Evolutionary conservation across 768 basidiomycete species (phyloP).

Genomic region (Mycena amicta): DNA sequence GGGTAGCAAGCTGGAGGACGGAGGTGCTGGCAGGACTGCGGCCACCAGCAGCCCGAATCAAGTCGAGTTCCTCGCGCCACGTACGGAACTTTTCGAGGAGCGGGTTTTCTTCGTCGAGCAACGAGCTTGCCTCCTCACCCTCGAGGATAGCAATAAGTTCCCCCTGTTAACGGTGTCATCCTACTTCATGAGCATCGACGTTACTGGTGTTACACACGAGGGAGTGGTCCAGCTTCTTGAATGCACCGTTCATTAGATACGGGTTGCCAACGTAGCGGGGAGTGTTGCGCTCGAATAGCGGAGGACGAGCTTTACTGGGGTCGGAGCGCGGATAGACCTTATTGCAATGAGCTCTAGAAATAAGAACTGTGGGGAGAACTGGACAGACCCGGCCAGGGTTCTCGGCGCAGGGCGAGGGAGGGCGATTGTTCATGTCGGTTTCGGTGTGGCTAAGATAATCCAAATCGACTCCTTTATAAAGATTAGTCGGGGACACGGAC

Average conservation of each 20-base stretch:
- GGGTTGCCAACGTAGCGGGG: conserved; percentile 46
- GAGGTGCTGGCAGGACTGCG: conserved; percentile 14
- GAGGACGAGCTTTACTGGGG: conserved; percentile 32
- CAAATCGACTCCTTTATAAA: conserved; percentile 14
- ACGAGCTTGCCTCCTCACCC: conserved; percentile 43
- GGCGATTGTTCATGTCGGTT: conserved; percentile 19
- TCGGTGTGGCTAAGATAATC: conserved; percentile 2
- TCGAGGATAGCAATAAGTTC: conserved; percentile 48
- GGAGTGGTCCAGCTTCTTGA: conserved; percentile 47
- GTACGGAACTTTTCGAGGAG: conserved; percentile 41
- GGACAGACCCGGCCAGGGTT: conserved; percentile 46
- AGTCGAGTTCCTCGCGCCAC: conserved; percentile 46
- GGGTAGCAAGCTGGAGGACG: conserved; percentile 45
- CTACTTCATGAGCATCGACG: no score
- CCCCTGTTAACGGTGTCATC: no score
- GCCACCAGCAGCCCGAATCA: conserved; percentile 29
- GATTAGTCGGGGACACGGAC: not conserved
- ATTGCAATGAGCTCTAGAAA: not conserved
- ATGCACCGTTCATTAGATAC: conserved; percentile 44
- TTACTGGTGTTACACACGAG: no score
- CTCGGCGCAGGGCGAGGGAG: conserved; percentile 47
- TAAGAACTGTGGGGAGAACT: not conserved
- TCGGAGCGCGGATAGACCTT: conserved; percentile 54
- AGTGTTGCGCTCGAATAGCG: conserved; percentile 27
- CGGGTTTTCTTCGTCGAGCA: conserved; percentile 34